Percentiles rank a stretch among this genome's conserved stretches.
Conservation (phyloP, 768 basidiomycete genomes). For the Clitopilus passeckerianus region DNA sequence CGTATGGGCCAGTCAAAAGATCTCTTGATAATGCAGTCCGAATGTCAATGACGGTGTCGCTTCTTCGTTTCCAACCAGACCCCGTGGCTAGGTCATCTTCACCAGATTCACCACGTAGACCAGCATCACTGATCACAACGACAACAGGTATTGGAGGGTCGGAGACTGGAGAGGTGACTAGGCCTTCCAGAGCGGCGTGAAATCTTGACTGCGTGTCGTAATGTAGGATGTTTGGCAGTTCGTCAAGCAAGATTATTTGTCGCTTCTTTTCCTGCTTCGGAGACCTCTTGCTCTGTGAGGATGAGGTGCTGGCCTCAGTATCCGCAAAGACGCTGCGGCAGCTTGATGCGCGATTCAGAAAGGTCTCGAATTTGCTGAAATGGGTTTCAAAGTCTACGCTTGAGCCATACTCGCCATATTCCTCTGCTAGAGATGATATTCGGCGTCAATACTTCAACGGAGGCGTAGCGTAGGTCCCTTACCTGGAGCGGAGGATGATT, state of each 20-base stretch:
- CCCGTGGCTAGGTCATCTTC: constrained; percentile 38
- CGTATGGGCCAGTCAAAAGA: constrained; percentile 65
- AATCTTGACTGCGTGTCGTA: constrained; percentile 62
- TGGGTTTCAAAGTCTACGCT: constrained; percentile 36
- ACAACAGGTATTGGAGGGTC: constrained; percentile 60
- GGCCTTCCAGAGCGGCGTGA: constrained; percentile 59
- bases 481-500: constrained; percentile 14
- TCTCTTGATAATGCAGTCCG: constrained; percentile 68
- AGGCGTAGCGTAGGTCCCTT: background rate
- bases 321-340: constrained; percentile 49
- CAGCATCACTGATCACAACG: constrained; percentile 79
- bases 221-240: constrained; percentile 89
- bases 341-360: constrained; percentile 62
- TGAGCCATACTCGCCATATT: constrained; percentile 5
- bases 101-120: constrained; percentile 65
- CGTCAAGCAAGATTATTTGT: constrained; percentile 78
- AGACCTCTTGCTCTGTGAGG: constrained; percentile 1
- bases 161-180: constrained; percentile 36
- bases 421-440: background rate
- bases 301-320: constrained; percentile 3
- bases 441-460: background rate
- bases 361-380: constrained; percentile 70
- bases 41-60: constrained; percentile 49
- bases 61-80: constrained; percentile 43
- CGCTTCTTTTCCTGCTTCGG: constrained; percentile 21